phyloP scores from a whole-genome alignment of 768 basidiomycete genomes.

The Dacryopinax primogenitus region DNA sequence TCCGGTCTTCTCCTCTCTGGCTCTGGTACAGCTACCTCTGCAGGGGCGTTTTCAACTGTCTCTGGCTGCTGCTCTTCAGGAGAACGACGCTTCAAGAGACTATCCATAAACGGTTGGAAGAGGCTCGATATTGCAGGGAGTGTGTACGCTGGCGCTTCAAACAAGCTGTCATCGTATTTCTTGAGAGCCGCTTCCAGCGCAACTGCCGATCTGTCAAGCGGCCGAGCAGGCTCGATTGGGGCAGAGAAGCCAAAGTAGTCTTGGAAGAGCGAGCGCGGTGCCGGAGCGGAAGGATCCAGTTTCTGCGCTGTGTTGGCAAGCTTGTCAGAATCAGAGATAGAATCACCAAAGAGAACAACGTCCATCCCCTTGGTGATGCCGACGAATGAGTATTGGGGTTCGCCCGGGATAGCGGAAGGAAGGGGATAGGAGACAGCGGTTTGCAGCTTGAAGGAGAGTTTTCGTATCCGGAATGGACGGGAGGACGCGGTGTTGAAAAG shows the following conservation, averaged over 20 bases:
- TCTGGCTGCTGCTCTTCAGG: constrained; percentile 6
- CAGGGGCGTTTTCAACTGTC: neutral
- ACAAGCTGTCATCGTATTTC: constrained; percentile 37
- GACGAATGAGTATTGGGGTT: constrained; percentile 42
- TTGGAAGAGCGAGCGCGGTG: constrained; percentile 58
- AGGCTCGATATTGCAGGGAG: constrained; percentile 59
- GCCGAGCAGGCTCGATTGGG: constrained; percentile 31
- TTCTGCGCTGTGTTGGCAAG: constrained; percentile 31
- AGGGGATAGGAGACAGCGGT: constrained; percentile 34
- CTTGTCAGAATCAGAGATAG: constrained; percentile 26
- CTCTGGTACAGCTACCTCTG: constrained; percentile 11
- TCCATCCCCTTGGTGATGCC: constrained; percentile 58
- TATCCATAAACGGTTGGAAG: constrained; percentile 50
- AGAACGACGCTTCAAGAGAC: constrained; percentile 26
- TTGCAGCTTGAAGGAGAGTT: constrained; percentile 52
- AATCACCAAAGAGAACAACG: constrained; percentile 57
- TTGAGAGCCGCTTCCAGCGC: constrained; percentile 20
- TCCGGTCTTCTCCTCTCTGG: constrained; percentile 18
- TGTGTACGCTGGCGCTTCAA: constrained; percentile 61
- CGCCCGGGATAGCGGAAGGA: constrained; percentile 22
- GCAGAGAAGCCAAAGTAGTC: constrained; percentile 81
- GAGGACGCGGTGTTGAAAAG: constrained; percentile 40
- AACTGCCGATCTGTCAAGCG: constrained; percentile 25
- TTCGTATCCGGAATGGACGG: constrained; percentile 32
- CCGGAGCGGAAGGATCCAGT: constrained; percentile 25